A percentile compares a stretch with the other conserved stretches of the same genome.
Conservation (phyloP, 139 green algal species). For the Tetradesmus obliquus region DNA sequence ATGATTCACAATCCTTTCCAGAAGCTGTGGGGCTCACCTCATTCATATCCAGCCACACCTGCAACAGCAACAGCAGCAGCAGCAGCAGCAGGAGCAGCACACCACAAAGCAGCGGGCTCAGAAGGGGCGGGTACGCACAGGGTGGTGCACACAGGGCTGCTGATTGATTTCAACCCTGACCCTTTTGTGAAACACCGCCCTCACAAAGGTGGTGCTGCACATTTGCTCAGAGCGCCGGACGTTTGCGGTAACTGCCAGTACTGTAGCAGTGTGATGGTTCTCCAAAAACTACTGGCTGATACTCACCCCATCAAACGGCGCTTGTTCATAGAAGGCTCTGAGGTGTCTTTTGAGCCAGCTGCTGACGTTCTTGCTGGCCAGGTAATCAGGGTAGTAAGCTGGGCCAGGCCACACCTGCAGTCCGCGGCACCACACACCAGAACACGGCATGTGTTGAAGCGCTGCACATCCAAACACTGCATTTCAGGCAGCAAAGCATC, state of each 20-base stretch:
- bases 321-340: not conserved
- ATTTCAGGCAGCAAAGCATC: not conserved
- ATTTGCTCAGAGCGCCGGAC: too few species aligned
- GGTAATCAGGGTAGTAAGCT: constrained; percentile 29
- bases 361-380: not conserved
- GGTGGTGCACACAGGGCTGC: too few species aligned
- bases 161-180: too few species aligned
- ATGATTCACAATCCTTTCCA: not conserved
- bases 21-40: constrained; percentile 43
- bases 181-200: too few species aligned
- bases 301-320: constrained; percentile 19
- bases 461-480: not conserved
- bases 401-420: constrained; percentile 36
- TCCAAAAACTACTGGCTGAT: too few species aligned
- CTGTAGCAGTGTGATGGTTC: too few species aligned
- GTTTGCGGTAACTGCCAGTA: too few species aligned
- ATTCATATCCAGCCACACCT: constrained; percentile 70
- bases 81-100: not conserved
- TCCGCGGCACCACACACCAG: too few species aligned
- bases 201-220: too few species aligned
- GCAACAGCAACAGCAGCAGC: not conserved
- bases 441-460: too few species aligned
- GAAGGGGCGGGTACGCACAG: too few species aligned
- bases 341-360: constrained; percentile 45
- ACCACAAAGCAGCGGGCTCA: not conserved